Conservation (phyloP, 108 stramenopile genomes). For the Skeletonema tropicum region DNA sequence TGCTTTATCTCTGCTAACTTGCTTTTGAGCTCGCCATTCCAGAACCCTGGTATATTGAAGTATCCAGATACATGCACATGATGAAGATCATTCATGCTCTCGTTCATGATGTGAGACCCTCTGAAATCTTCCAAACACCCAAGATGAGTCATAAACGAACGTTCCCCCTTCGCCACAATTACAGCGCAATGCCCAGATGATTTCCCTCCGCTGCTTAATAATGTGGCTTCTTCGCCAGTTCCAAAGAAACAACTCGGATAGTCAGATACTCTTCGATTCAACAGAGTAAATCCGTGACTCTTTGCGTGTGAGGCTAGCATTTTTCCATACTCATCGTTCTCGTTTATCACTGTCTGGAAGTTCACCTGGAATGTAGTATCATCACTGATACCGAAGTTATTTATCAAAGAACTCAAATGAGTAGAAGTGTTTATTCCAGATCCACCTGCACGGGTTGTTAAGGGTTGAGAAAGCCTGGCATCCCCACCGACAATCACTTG, state of each 20-base stretch:
- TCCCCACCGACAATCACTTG: constrained; percentile 63
- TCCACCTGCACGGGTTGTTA: constrained; percentile 69
- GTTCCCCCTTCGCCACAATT: constrained; percentile 68
- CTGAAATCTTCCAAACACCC: constrained; percentile 68
- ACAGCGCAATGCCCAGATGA: constrained; percentile 80
- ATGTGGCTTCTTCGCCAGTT: constrained; percentile 2
- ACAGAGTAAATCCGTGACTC: constrained; percentile 56
- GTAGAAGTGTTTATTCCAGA: constrained; percentile 80
- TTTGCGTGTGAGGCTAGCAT: constrained; percentile 58
- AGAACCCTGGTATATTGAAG: constrained; percentile 72
- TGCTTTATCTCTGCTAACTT: constrained; percentile 38
- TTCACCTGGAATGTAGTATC: constrained; percentile 17
- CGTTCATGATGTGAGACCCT: constrained; percentile 51
- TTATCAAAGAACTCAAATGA: constrained; percentile 56
- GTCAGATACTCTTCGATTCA: constrained; percentile 56
- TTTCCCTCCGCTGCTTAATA: constrained; percentile 3
- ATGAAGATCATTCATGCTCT: constrained; percentile 29
- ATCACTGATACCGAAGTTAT: constrained; percentile 25
- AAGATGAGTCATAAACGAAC: constrained; percentile 79
- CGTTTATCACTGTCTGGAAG: constrained; percentile 74
- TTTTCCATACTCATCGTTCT: constrained; percentile 70
- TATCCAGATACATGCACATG: constrained; percentile 79
- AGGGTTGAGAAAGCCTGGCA: constrained; percentile 60
- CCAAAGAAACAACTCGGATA: constrained; percentile 29
- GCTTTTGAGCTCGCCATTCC: constrained; percentile 54